phyloP scores from a whole-genome alignment of 1,284 basidiomycete genomes.

The Moesziomyces globuligerus region DNA sequence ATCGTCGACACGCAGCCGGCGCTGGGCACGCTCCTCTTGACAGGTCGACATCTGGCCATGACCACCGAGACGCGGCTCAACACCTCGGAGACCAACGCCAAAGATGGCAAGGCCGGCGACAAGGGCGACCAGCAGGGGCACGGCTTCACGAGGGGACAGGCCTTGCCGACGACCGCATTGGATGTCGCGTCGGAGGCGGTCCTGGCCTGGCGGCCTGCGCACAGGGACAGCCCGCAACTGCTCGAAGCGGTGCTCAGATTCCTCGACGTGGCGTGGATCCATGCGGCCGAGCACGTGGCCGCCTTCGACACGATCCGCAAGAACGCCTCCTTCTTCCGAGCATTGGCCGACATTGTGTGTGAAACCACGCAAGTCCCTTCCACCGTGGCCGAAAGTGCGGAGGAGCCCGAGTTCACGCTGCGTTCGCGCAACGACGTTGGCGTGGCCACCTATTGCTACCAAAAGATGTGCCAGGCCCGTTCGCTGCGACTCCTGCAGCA shows the following conservation, averaged over 20 bases:
- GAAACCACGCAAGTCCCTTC: constrained; percentile 73
- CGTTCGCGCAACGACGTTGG: constrained; percentile 70
- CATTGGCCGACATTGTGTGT: constrained; percentile 74
- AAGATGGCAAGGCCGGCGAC: constrained; percentile 52
- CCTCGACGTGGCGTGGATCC: constrained; percentile 83
- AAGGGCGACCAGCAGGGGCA: constrained; percentile 14
- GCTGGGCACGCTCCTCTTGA: constrained; percentile 81
- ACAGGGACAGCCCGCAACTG: constrained; percentile 72
- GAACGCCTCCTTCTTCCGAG: constrained; percentile 75
- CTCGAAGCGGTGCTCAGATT: constrained; percentile 81
- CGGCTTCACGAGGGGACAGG: constrained; percentile 19
- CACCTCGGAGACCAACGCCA: constrained; percentile 37
- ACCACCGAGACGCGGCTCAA: constrained; percentile 42
- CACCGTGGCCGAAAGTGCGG: constrained; percentile 19
- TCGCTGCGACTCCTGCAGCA: constrained; percentile 74
- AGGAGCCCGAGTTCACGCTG: constrained; percentile 8
- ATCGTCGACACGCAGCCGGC: constrained; percentile 88
- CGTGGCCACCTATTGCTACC: constrained; percentile 71
- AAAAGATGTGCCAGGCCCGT: constrained; percentile 78
- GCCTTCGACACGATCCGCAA: constrained; percentile 73
- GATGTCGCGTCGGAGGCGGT: constrained; percentile 75
- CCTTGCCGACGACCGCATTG: constrained; percentile 61
- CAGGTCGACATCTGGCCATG: constrained; percentile 73
- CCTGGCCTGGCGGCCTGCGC: constrained; percentile 75
- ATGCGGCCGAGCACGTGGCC: constrained; percentile 78